Evolutionary conservation across 306 rosid genomes (phyloP), one percentile per base, ranked within the genome.

Genomic region (Prunus armeniaca): DNA sequence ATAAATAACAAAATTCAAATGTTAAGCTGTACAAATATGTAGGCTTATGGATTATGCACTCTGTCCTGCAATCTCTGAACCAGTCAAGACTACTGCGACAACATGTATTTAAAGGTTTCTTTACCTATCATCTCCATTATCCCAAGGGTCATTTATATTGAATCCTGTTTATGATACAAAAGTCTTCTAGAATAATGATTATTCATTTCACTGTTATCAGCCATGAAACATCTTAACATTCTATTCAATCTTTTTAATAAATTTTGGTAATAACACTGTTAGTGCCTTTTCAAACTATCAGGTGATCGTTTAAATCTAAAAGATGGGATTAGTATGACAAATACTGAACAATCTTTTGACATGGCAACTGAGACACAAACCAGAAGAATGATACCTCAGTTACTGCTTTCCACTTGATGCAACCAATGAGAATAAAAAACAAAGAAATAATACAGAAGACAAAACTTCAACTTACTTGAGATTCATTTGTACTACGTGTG

Each of bases 401-500:
- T 54, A 54, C 58, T 52, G 57, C 58, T 54, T 54, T 54, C 24
- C 58, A 54, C 58, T 54, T 54, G 6, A 47, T 24, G 12, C 18
- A 69, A 22, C 22, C 55, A 72, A 72, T 8, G 24, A 20, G 5
- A 57, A 60, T 24, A 45, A 14, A 34, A 45, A 61, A 54, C 52
- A 30, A 65, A 50, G 64, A 66, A 64, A 57, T 12, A 49, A n/a
- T 25, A 50, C 28, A 18, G 30, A 71, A 57, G 27, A 27, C 50
- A 11, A 60, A 69, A 73, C 73, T 30, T 27, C 71, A 67, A 74
- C 87, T 88, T 86, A 94, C 98, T 76, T 89, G 97, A 78, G 88
- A 54, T 81, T 84, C 95, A 66, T 71, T 78, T 2, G 97, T 92
- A 60, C 97, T 89, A 25, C 96, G 98, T 51, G 98, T 92, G 78